Base-by-base conservation (phyloP, 208 protist species). In the Paratrypanosoma confusum region DNA sequence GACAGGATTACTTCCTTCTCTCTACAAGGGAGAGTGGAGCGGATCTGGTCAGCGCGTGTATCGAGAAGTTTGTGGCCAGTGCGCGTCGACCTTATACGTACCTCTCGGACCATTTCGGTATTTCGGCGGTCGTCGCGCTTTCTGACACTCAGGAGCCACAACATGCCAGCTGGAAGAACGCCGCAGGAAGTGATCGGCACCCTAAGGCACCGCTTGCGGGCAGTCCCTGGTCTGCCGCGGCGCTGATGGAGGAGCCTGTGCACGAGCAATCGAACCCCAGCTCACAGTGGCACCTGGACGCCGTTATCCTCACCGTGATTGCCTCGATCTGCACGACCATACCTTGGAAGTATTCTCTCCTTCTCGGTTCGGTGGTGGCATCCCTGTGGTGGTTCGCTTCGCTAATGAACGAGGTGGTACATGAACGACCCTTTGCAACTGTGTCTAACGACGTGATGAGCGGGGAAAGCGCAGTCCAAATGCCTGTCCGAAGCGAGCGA, bases 81-180 rank as follows among this genome's bases (percentile, higher is more conserved):
- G 73, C 61, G 45, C 44, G 65, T 18, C 69, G 75, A 10, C 84
- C 84, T 10, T 93, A 90, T 64, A 66, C 67, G 6, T 90, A 93
- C 48, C 65, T 93, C 5, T 89, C 79, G 4, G 81, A 93, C 53
- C 84, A 93, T 59, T 93, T 88, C 63, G 84, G 84, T 27, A 63
- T 90, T 14, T 51, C 67, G 3, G 45, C 66, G 8, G 58, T 40
- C 13, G 38, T 89, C 6, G 18, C 25, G 6, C n/a, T 38, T 26
- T 21, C 52, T n/a, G n/a, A n/a, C n/a, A n/a, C n/a, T n/a, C n/a
- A n/a, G n/a, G n/a, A n/a, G n/a, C n/a, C n/a, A n/a, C n/a, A n/a
- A n/a, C n/a, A n/a, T n/a, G n/a, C n/a, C n/a, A n/a, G n/a, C n/a
- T n/a, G n/a, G n/a, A n/a, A n/a, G n/a, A n/a, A n/a, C n/a, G n/a